Base-by-base conservation (phyloP, 495 filamentous ascomycete species). In the Letharia columbiana region DNA sequence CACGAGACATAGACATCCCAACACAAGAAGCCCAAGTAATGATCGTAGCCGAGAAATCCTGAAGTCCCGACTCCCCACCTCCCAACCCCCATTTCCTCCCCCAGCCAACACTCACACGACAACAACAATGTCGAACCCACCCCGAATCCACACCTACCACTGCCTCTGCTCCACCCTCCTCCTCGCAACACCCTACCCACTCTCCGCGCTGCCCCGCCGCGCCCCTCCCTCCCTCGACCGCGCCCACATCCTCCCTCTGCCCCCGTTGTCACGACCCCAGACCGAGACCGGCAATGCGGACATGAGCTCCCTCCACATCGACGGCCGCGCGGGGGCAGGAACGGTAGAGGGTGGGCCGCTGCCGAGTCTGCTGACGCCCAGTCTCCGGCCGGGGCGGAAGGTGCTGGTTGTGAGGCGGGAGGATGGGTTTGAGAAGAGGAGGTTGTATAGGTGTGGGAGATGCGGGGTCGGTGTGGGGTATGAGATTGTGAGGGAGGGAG, bases 371-470 rank as follows among this genome's bases (percentile, higher is more conserved):
- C n/a, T 28, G n/a, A 50, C 47, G 31, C 64, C 66, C 4, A 67
- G 44, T 6, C 57, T 74, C 73, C 77, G 12, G 60, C 76, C 4
- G 73, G 78, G 0, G 81, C 74, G 77, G 0, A 79, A 79, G 18
- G 71, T 82, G 28, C 78, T 82, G 6, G 74, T 92, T 0, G 76
- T 90, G 20, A 74, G 82, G 7, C 77, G 85, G 4, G 82, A 83
- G 68, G 87, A 90, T 63, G 89, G 89, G 33, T 91, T 90, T 61
- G 89, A 92, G 78, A 90, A 89, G 78, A 73, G 89, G 37, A 73
- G 81, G 56, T 67, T 86, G 23, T 75, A 80, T 60, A 75, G 83
- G 33, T 91, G 89, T 75, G 83, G 80, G 4, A 74, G 88, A 66
- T 92, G 89, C 76, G 76, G 79, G 37, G 70, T 89, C 33, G 76